Percentiles rank a stretch among this genome's conserved stretches.
phyloP scores from a whole-genome alignment of 345 rosid species.

The Linum lewisii region DNA sequence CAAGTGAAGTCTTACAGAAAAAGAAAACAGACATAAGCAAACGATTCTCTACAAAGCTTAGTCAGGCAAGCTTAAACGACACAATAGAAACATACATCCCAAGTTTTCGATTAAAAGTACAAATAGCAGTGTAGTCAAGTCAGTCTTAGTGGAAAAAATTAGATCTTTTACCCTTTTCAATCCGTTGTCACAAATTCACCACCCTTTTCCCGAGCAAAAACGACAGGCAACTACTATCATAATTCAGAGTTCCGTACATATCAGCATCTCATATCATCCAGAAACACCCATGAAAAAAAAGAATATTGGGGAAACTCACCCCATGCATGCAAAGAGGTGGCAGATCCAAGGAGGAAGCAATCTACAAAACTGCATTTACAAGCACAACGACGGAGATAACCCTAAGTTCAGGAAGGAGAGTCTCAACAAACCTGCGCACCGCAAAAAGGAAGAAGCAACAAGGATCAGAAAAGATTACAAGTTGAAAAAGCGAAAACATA shows the following conservation, averaged over 20 bases:
- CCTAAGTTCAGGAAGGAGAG: constrained; percentile 9
- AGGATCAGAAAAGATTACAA: neutral
- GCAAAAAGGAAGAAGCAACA: neutral
- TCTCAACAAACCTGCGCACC: neutral
- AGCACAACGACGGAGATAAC: constrained; percentile 19
- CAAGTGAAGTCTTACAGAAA: constrained; percentile 23
- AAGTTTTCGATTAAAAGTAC: neutral
- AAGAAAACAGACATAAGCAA: constrained; percentile 29
- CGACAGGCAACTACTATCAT: neutral
- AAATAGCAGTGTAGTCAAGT: too few species aligned
- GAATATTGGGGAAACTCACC: constrained; percentile 33
- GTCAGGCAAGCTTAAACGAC: constrained; percentile 13
- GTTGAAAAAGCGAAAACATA: neutral
- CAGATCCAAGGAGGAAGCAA: constrained; percentile 43
- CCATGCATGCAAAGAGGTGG: constrained; percentile 48
- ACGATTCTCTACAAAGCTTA: constrained; percentile 17
- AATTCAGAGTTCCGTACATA: neutral
- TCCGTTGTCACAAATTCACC: too few species aligned
- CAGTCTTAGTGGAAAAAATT: neutral
- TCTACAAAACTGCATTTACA: constrained; percentile 47
- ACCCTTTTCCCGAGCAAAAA: neutral
- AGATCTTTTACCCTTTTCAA: neutral
- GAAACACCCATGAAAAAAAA: neutral
- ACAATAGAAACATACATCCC: neutral
- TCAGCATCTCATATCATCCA: neutral